Conservation (phyloP, 2,329 filamentous ascomycete genomes). For the Fusarium devonianum region DNA sequence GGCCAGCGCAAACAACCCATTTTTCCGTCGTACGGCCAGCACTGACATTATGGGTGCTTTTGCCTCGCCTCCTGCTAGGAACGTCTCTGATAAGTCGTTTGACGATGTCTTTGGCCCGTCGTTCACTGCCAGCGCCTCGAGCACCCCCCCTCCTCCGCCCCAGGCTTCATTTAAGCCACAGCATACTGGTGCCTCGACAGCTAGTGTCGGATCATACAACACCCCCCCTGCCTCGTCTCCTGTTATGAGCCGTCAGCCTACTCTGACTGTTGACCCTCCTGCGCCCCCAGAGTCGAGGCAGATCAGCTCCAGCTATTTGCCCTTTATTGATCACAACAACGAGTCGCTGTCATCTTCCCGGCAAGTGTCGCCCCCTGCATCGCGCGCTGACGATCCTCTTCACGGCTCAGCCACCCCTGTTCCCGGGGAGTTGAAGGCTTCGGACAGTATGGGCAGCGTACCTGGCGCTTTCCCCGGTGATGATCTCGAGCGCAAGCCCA, state of each 20-base stretch:
- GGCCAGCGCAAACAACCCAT: slow-evolving; percentile 87
- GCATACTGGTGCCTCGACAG: slow-evolving; percentile 63
- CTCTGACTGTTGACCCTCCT: slow-evolving; percentile 63
- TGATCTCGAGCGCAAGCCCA: slow-evolving; percentile 44
- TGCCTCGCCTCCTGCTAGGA: slow-evolving; percentile 54
- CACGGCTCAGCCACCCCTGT: slow-evolving; percentile 41
- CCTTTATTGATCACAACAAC: slow-evolving; percentile 69
- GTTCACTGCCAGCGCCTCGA: slow-evolving; percentile 56
- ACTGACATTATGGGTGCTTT: slow-evolving; percentile 66
- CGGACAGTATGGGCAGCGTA: slow-evolving; percentile 28
- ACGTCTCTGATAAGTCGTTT: slow-evolving; percentile 72
- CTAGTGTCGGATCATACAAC: slow-evolving; percentile 59
- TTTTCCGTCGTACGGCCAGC: slow-evolving; percentile 79
- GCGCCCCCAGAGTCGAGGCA: slow-evolving; percentile 77
- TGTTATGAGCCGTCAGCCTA: slow-evolving; percentile 68
- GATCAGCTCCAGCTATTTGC: slow-evolving; percentile 78
- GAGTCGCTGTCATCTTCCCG: slow-evolving; percentile 80
- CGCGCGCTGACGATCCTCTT: slow-evolving; percentile 59
- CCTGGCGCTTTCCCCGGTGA: slow-evolving; percentile 50
- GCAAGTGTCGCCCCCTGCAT: slow-evolving; percentile 75
- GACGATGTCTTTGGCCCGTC: slow-evolving; percentile 86
- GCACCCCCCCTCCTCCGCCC: slow-evolving; percentile 53
- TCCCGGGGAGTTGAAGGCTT: slow-evolving; percentile 33
- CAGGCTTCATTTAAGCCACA: slow-evolving; percentile 56
- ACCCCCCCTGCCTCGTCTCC: slow-evolving; percentile 67